A percentile compares a stretch with the other conserved stretches of the same genome.
These are phyloP conservation scores for Amoebophrya sp. DNA, from an alignment of 169 alveolate genomes.

Conservation along the genomic window DNA sequence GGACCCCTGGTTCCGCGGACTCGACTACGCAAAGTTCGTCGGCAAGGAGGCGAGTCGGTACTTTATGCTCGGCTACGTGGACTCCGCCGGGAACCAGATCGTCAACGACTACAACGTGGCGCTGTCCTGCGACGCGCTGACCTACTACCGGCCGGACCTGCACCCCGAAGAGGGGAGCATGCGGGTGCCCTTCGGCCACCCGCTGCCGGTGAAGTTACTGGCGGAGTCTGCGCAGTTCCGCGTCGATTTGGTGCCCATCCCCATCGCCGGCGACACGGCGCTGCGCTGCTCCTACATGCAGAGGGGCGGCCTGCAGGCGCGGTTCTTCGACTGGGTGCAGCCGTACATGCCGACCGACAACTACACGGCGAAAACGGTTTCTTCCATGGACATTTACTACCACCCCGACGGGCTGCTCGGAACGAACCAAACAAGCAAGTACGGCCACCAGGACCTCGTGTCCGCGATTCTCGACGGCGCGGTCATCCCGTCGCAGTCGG, in stretches of 20 bases:
- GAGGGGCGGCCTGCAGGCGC: neutral
- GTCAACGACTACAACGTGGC: neutral
- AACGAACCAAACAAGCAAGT: neutral
- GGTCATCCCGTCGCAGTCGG: neutral
- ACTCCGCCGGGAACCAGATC: neutral
- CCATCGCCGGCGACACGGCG: neutral
- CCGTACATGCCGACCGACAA: neutral
- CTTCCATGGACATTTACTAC: neutral
- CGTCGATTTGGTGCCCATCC: neutral
- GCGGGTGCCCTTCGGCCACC: neutral
- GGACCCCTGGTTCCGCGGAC: neutral
- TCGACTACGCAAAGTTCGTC: neutral
- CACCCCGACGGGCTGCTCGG: neutral
- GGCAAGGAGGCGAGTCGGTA: neutral
- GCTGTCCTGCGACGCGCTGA: neutral
- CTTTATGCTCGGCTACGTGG: neutral
- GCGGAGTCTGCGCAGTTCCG: neutral
- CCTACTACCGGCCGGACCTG: neutral
- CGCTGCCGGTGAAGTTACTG: neutral
- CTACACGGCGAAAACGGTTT: neutral
- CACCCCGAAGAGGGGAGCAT: neutral
- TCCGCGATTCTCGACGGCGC: conserved; percentile 5
- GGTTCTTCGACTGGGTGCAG: neutral
- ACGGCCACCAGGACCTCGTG: conserved; percentile 27
- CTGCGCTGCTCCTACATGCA: neutral